These are phyloP conservation scores for Apiotrichum mycotoxinovorans DNA, from an alignment of 1,284 basidiomycete genomes.

Conservation along the genomic window DNA sequence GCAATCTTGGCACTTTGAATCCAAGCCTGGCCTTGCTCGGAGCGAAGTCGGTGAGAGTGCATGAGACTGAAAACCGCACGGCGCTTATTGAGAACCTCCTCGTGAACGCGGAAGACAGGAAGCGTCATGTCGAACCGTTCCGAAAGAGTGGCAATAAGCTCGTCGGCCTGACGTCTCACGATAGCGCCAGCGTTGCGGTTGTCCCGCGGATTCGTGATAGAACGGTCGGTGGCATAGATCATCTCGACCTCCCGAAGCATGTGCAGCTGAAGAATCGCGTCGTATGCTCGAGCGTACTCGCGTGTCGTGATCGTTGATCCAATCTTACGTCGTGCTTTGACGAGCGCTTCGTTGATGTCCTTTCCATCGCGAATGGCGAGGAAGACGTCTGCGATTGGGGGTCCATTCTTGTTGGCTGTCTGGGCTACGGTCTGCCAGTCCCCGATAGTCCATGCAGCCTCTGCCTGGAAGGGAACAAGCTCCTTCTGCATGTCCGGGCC, in stretches of 20 bases:
- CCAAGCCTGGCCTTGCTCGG: conserved; percentile 80
- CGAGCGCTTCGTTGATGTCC: conserved; percentile 57
- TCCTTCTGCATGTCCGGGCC: conserved; percentile 72
- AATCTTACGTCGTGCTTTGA: conserved; percentile 67
- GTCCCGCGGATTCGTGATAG: background rate
- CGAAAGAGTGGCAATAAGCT: conserved; percentile 30
- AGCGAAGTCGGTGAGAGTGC: conserved; percentile 39
- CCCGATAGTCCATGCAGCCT: conserved; percentile 92
- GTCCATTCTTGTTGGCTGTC: conserved; percentile 55
- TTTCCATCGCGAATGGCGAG: conserved; percentile 63
- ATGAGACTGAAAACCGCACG: conserved; percentile 71
- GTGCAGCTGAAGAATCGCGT: conserved; percentile 81
- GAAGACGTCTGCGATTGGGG: conserved; percentile 76
- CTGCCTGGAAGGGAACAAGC: conserved; percentile 80
- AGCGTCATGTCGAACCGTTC: conserved; percentile 56
- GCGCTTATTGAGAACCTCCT: conserved; percentile 85
- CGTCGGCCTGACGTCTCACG: conserved; percentile 11
- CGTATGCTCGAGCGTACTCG: conserved; percentile 80
- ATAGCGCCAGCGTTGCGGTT: conserved; percentile 9
- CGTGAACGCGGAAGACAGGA: conserved; percentile 87
- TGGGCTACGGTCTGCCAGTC: conserved; percentile 75
- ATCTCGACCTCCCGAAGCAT: conserved; percentile 82
- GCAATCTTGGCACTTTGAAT: conserved; percentile 91
- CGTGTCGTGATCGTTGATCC: conserved; percentile 78
- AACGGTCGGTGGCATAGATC: conserved; percentile 57